Percentiles rank a stretch among this genome's conserved stretches.
Conservation (phyloP, 2,329 filamentous ascomycete genomes). For the Diplodia sapinea region DNA sequence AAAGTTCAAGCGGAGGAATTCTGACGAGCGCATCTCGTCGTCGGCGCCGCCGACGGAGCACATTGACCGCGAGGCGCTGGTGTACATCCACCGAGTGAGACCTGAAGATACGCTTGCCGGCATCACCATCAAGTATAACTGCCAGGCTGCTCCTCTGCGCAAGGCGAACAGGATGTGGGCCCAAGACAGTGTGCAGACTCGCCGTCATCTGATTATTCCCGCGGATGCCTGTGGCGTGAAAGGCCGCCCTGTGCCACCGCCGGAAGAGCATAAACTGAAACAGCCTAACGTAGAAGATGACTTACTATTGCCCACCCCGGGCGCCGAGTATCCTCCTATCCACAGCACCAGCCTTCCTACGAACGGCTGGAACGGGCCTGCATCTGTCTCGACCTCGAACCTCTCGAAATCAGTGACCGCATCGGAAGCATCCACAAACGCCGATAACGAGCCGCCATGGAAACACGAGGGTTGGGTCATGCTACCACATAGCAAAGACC, state of each 20-base stretch:
- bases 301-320: constrained; percentile 38
- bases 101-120: constrained; percentile 87
- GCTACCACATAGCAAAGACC: constrained; percentile 71
- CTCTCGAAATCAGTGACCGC: constrained; percentile 44
- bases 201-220: constrained; percentile 80
- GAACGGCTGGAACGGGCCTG: constrained; percentile 48
- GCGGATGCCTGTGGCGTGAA: constrained; percentile 89
- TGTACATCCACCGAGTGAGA: constrained; percentile 87
- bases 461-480: constrained; percentile 88
- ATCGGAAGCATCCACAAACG: constrained; percentile 37
- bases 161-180: constrained; percentile 95
- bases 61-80: constrained; percentile 75
- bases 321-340: constrained; percentile 26
- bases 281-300: constrained; percentile 47
- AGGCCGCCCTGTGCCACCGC: constrained; percentile 62
- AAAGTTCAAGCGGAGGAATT: constrained; percentile 68
- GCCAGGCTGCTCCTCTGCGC: constrained; percentile 78
- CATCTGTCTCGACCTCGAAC: constrained; percentile 40
- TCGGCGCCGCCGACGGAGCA: constrained; percentile 61
- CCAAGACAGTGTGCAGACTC: constrained; percentile 84
- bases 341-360: constrained; percentile 32
- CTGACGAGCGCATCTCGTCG: constrained; percentile 63
- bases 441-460: constrained; percentile 73
- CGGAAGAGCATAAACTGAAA: constrained; percentile 35
- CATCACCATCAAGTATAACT: constrained; percentile 87